Percentiles rank a stretch among this genome's conserved stretches.
These are phyloP conservation scores for Naegleria gruberi DNA, from an alignment of 208 protist species.

Conservation along the genomic window DNA sequence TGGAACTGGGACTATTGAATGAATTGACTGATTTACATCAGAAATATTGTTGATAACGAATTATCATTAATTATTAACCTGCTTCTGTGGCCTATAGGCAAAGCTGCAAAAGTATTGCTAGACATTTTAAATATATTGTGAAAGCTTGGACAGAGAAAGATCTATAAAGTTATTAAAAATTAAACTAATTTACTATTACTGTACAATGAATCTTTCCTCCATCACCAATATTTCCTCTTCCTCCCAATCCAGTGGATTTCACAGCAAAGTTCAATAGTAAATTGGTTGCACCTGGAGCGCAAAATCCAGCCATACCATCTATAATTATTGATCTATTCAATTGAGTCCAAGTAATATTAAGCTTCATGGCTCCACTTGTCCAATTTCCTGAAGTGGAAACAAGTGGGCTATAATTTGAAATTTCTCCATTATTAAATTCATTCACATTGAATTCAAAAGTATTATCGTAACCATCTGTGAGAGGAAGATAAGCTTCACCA, in stretches of 20 bases:
- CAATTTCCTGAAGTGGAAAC: not conserved
- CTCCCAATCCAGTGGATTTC: not conserved
- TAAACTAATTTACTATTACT: too few species aligned
- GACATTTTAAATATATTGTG: too few species aligned
- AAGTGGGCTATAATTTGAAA: too few species aligned
- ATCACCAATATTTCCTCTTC: not conserved
- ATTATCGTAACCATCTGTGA: not conserved
- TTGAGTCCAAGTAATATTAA: not conserved
- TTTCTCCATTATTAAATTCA: not conserved
- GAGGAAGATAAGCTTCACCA: not conserved
- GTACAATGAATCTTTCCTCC: too few species aligned
- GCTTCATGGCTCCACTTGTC: not conserved
- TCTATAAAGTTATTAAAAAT: too few species aligned
- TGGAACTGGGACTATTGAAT: too few species aligned
- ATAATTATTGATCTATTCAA: not conserved
- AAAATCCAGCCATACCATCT: not conserved
- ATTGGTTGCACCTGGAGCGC: not conserved
- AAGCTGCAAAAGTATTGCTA: too few species aligned
- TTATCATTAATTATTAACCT: too few species aligned
- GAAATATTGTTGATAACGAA: too few species aligned
- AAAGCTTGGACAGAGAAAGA: too few species aligned
- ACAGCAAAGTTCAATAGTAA: not conserved
- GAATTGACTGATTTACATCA: too few species aligned
- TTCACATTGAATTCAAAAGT: not conserved
- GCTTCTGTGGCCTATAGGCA: too few species aligned